Evolutionary conservation across 331 rosid genomes (phyloP).

Genomic region (Erythrophleum ivorense): DNA sequence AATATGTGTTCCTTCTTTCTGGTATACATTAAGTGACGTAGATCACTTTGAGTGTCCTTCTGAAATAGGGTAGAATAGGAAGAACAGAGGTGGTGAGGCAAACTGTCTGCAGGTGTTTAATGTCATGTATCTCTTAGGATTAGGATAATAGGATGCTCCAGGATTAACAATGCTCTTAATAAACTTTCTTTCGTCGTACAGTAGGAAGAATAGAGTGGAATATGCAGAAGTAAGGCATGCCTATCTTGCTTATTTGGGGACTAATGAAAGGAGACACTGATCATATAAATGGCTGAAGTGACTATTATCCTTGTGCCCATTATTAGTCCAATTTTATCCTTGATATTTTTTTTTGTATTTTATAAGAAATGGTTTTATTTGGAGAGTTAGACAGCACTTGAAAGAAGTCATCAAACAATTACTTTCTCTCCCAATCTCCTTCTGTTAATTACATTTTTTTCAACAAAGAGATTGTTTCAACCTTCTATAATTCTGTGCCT

Average conservation of each 20-base stretch:
- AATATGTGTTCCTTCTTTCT: background rate
- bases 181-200: background rate
- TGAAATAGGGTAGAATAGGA: background rate
- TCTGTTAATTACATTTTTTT: background rate
- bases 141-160: background rate
- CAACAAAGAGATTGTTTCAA: background rate
- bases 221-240: background rate
- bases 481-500: background rate
- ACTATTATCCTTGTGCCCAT: constrained; percentile 1
- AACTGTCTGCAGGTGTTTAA: background rate
- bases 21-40: background rate
- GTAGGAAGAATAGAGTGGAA: background rate
- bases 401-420: background rate
- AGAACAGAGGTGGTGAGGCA: background rate
- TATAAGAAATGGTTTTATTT: background rate
- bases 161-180: background rate
- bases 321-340: background rate
- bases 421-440: background rate
- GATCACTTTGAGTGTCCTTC: background rate
- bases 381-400: background rate
- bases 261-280: background rate
- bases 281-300: background rate
- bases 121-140: background rate
- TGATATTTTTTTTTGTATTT: background rate
- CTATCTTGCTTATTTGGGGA: background rate